Conservation (phyloP, 192 early-diverging fungal genomes). For the Entomortierella chlamydospora region DNA sequence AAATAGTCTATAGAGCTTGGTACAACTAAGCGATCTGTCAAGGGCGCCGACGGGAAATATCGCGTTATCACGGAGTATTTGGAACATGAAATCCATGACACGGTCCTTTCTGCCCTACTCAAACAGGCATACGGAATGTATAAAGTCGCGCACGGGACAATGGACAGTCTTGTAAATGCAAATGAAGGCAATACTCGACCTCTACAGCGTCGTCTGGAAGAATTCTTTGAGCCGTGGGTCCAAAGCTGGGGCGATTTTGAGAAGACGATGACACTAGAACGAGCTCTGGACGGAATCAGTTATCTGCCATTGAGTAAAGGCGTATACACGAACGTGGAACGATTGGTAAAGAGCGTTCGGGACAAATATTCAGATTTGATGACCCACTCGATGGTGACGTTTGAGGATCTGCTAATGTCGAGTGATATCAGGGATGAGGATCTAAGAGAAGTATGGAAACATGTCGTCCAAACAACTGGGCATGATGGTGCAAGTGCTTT, state of each 20-base stretch:
- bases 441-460: slow-evolving; percentile 39
- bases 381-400: slow-evolving; percentile 48
- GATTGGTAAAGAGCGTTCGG: slow-evolving; percentile 25
- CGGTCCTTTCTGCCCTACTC: slow-evolving; percentile 56
- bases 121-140: slow-evolving; percentile 67
- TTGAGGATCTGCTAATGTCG: slow-evolving; percentile 44
- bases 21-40: slow-evolving; percentile 51
- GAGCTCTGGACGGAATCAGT: slow-evolving; percentile 37
- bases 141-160: slow-evolving; percentile 46
- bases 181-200: slow-evolving; percentile 25
- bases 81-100: slow-evolving; percentile 65
- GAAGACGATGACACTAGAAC: slow-evolving; percentile 40
- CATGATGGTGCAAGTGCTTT: slow-evolving; percentile 23
- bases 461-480: slow-evolving; percentile 33
- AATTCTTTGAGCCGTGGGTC: slow-evolving; percentile 72
- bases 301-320: slow-evolving; percentile 35
- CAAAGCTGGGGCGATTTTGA: slow-evolving; percentile 67
- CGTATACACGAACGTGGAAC: slow-evolving; percentile 18
- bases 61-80: slow-evolving; percentile 65
- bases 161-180: slow-evolving; percentile 19
- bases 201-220: slow-evolving; percentile 58
- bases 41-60: slow-evolving; percentile 62
- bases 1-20: slow-evolving; percentile 54
- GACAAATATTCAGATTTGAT: slow-evolving; percentile 35
- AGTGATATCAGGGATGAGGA: slow-evolving; percentile 49